Evolutionary conservation across 306 rosid species (phyloP).

Genomic region (Lathyrus oleraceus): DNA sequence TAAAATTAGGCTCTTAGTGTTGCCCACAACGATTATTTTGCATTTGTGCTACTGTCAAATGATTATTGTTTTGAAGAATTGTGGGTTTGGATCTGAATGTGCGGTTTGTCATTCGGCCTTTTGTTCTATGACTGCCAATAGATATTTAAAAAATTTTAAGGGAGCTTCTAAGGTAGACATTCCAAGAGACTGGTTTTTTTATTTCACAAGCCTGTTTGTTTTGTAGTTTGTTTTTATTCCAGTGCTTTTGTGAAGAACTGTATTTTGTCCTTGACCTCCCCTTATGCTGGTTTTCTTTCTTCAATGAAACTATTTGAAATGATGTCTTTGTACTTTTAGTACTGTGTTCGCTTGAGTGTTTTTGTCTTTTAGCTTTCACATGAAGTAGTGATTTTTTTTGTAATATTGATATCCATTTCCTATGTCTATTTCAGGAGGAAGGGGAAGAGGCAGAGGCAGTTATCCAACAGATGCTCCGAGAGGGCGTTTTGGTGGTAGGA

Average conservation of each 20-base stretch:
- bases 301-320: background rate
- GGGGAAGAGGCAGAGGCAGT: slow-evolving; percentile 79
- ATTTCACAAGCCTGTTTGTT: background rate
- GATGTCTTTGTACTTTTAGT: background rate
- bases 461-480: slow-evolving; percentile 70
- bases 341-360: background rate
- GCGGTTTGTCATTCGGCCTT: background rate
- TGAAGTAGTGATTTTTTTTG: background rate
- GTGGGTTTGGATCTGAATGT: background rate
- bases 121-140: background rate
- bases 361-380: background rate
- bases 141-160: background rate
- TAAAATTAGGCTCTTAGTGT: background rate
- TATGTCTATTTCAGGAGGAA: slow-evolving; percentile 59
- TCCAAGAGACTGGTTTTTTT: background rate
- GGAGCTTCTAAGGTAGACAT: background rate
- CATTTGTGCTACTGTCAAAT: background rate
- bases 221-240: background rate
- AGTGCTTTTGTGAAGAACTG: background rate
- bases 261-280: background rate
- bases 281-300: background rate
- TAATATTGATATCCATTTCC: slow-evolving; percentile 30
- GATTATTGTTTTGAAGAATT: background rate
- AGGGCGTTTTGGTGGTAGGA: slow-evolving; percentile 71
- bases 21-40: background rate